Evolutionary conservation across 306 rosid species (phyloP).

Genomic region (Lablab purpureus): DNA sequence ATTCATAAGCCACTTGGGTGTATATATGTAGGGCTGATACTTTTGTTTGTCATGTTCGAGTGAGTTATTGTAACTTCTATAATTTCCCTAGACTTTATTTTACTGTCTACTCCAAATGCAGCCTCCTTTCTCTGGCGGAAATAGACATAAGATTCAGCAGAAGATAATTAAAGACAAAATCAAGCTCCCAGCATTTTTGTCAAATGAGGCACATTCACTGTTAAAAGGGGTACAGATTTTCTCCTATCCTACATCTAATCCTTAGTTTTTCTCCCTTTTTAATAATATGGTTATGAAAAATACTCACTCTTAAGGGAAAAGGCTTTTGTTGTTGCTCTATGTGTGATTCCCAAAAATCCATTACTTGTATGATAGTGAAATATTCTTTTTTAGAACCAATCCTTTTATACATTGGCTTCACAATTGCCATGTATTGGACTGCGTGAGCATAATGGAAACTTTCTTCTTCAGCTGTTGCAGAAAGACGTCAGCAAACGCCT

Average conservation of each 20-base stretch:
- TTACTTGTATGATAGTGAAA: slow-evolving; percentile 2
- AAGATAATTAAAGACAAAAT: slow-evolving; percentile 82
- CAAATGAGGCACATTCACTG: slow-evolving; percentile 87
- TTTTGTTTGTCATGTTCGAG: background rate
- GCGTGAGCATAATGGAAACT: slow-evolving; percentile 35
- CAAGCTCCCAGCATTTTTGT: slow-evolving; percentile 78
- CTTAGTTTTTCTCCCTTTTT: background rate
- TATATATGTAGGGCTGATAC: background rate
- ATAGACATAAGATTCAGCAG: slow-evolving; percentile 72
- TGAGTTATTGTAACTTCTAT: background rate
- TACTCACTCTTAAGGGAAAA: background rate
- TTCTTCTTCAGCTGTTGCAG: slow-evolving; percentile 64
- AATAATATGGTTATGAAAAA: background rate
- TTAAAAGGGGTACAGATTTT: slow-evolving; percentile 68
- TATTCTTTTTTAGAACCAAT: background rate
- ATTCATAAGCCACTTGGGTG: background rate
- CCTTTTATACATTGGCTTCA: slow-evolving; percentile 10
- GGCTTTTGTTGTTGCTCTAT: background rate
- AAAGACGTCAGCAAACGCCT: slow-evolving; percentile 74
- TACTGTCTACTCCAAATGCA: slow-evolving; percentile 50
- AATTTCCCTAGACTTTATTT: slow-evolving; percentile 1
- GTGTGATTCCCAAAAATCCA: background rate
- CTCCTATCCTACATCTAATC: slow-evolving; percentile 3
- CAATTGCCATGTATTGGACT: background rate
- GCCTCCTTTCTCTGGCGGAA: slow-evolving; percentile 81